Conservation (phyloP, 345 rosid genomes). For the Rhodomyrtus tomentosa region DNA sequence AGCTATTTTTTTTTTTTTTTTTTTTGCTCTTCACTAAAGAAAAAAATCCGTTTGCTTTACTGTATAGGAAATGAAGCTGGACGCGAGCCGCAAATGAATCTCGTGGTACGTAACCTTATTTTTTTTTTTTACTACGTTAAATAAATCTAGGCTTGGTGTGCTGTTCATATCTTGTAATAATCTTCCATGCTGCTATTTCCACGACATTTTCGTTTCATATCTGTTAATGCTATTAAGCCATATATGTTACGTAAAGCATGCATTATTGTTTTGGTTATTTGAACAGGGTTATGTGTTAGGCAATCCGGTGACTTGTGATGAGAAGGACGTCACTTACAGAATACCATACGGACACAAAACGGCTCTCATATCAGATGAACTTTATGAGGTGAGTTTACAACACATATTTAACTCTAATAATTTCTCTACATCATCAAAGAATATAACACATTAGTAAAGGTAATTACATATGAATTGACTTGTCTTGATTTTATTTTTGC, state of each 20-base stretch:
- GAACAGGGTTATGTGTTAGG: slow-evolving; percentile 40
- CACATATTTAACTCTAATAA: background rate
- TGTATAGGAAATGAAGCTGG: background rate
- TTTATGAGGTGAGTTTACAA: slow-evolving; percentile 25
- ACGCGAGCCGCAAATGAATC: background rate
- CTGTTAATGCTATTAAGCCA: background rate
- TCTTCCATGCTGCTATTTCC: background rate
- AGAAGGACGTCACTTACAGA: slow-evolving; percentile 10
- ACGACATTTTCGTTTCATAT: background rate
- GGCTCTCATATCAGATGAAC: slow-evolving; percentile 47
- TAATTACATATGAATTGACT: background rate
- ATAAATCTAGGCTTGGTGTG: background rate
- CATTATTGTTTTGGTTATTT: background rate
- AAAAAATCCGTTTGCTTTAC: background rate
- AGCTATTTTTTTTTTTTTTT: background rate
- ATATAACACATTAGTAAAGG: background rate
- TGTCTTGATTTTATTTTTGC: background rate
- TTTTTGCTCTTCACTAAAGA: background rate
- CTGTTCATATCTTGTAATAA: background rate
- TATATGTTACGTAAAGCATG: background rate
- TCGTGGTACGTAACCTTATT: background rate
- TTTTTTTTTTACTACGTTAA: background rate
- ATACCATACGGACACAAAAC: slow-evolving; percentile 25
- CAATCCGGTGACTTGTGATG: slow-evolving; percentile 17
- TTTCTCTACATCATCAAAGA: background rate